Evolutionary conservation across 495 filamentous ascomycete genomes (phyloP).

Genomic region (Aspergillus campestris): DNA sequence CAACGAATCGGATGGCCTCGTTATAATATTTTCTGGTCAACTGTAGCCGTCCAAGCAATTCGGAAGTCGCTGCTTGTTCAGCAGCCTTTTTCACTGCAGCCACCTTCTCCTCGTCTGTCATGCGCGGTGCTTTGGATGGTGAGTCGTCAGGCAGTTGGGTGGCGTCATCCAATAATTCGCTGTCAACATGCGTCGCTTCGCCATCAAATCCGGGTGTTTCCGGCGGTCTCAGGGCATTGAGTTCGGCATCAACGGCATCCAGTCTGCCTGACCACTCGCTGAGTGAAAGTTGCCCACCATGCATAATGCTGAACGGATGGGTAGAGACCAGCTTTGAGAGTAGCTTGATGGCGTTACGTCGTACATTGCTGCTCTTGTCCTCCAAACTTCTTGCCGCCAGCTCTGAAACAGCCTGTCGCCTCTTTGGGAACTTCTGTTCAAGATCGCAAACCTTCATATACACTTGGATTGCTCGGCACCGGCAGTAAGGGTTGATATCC

Average conservation of each 20-base stretch:
- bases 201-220: conserved; percentile 67
- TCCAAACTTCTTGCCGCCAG: conserved; percentile 81
- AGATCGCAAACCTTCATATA: conserved; percentile 86
- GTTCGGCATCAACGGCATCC: conserved; percentile 69
- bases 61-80: conserved; percentile 64
- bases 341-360: conserved; percentile 90
- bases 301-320: conserved; percentile 87
- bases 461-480: conserved; percentile 86
- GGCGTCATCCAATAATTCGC: conserved; percentile 76
- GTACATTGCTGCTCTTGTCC: conserved; percentile 96
- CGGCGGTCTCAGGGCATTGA: conserved; percentile 70
- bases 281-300: conserved; percentile 74
- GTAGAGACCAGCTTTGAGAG: conserved; percentile 80
- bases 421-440: conserved; percentile 89
- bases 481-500: conserved; percentile 94
- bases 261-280: conserved; percentile 79
- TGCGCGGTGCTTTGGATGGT: conserved; percentile 50
- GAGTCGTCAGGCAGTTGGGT: conserved; percentile 67
- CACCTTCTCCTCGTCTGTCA: conserved; percentile 51
- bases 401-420: conserved; percentile 76
- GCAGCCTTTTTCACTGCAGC: conserved; percentile 54
- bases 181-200: conserved; percentile 56
- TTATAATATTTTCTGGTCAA: conserved; percentile 82
- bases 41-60: conserved; percentile 75
- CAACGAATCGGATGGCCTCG: conserved; percentile 89